Evolutionary conservation across 257 asterid species (phyloP).

Genomic region (Solanum megistacrolobum): DNA sequence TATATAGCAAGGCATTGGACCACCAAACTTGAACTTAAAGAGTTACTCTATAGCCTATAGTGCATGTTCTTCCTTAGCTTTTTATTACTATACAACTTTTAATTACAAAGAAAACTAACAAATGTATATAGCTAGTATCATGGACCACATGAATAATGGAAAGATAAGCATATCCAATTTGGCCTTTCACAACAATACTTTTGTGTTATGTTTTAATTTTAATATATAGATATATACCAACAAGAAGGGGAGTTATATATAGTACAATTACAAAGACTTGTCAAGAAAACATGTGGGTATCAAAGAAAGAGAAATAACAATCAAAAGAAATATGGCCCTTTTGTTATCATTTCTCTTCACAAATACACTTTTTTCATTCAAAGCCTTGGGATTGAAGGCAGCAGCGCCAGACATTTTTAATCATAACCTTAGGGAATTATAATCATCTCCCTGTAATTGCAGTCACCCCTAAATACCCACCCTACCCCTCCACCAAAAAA

Average conservation of each 20-base stretch:
- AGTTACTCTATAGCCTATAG: not conserved
- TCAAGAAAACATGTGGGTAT: constrained; percentile 32
- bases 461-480: constrained; percentile 5
- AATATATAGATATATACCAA: not conserved
- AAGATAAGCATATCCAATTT: constrained; percentile 2
- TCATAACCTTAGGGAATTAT: constrained; percentile 29
- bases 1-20: not conserved
- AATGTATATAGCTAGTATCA: not conserved
- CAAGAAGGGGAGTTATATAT: not conserved
- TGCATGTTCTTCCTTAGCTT: not conserved
- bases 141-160: constrained; percentile 2
- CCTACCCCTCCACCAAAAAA: not conserved
- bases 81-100: not conserved
- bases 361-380: constrained; percentile 24
- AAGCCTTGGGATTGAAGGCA: constrained; percentile 83
- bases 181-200: not conserved
- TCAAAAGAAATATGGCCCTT: constrained; percentile 20
- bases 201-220: not conserved
- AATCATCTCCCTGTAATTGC: constrained; percentile 35
- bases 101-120: not conserved
- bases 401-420: constrained; percentile 14
- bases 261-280: constrained; percentile 27
- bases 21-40: not conserved
- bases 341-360: constrained; percentile 51
- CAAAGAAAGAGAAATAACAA: constrained; percentile 20